Evolutionary conservation across 2,329 filamentous ascomycete species (phyloP), one percentile per base, ranked within the genome.

Genomic region (Fusarium bactridioides): DNA sequence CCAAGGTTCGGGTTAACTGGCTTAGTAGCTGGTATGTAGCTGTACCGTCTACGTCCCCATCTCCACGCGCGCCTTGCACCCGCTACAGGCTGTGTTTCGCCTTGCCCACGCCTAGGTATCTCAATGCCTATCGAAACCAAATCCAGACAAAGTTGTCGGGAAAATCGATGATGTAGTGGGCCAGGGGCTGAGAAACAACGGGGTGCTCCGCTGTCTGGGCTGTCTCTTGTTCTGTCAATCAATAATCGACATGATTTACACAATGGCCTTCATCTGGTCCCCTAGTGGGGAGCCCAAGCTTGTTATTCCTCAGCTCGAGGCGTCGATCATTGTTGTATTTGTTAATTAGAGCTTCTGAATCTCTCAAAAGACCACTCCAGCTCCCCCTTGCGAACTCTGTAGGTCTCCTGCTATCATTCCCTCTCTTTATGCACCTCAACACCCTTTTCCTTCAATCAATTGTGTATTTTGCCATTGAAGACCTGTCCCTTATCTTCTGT

Each of bases 81-180:
- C 48, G 54, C 67, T 63, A 23, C 29, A 40, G 56, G 61, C 51
- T 61, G 37, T 67, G 61, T 65, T 56, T 70, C 64, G 61, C 41
- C 55, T 48, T 65, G 56, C 38, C 48, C 48, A 38, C 43, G 37
- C 33, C 44, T 53, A 23, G n/a, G 29, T 33, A 37, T 53, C 31
- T 68, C 29, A 56, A 38, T 57, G 41, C n/a, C 61, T 50, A 43
- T 70, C 40, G 25, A 40, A 65, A 31, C 33, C 25, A 53, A 41
- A 44, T 29, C 23, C 44, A 60, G 43, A 31, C 61, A 51, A 65
- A 63, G 53, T 45, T 38, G 25, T 58, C 35, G 50, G 55, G 21
- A 19, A 59, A 69, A 60, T 77, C 73, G 67, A 77, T 76, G 74
- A 77, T 77, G 75, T 68, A 74, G 75, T 68, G 74, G 64, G 62